Evolutionary conservation across 2,329 filamentous ascomycete genomes (phyloP).

Genomic region (Rhinocladiella similis): DNA sequence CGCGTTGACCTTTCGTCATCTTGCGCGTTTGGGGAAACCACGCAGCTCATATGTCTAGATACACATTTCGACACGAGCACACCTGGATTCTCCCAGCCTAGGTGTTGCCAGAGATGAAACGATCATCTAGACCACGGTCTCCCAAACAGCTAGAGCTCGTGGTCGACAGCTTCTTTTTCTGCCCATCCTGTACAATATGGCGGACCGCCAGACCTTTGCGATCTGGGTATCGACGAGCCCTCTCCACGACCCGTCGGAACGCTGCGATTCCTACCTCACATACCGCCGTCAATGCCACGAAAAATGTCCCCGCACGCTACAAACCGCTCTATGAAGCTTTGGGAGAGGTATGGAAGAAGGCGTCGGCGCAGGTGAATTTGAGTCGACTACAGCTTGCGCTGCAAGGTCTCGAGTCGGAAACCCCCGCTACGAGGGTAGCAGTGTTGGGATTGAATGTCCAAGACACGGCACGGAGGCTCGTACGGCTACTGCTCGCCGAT

Average conservation of each 20-base stretch:
- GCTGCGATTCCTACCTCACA: conserved; percentile 48
- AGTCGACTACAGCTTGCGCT: conserved; percentile 61
- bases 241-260: conserved; percentile 20
- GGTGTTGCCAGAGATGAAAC: conserved; percentile 7
- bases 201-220: conserved; percentile 19
- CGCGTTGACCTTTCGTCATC: too few relatives aligned
- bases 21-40: too few relatives aligned
- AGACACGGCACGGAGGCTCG: conserved; percentile 57
- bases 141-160: conserved; percentile 17
- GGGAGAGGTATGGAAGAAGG: conserved; percentile 51
- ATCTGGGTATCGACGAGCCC: conserved; percentile 1
- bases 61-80: too few relatives aligned
- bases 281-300: conserved; percentile 55
- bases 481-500: conserved; percentile 70
- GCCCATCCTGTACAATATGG: conserved; percentile 43
- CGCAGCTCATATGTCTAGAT: too few relatives aligned
- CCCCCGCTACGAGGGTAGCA: conserved; percentile 58
- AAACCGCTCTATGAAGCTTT: conserved; percentile 56
- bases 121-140: neutral
- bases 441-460: conserved; percentile 54
- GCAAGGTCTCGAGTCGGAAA: conserved; percentile 56
- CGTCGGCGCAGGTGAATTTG: conserved; percentile 58
- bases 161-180: conserved; percentile 34
- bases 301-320: conserved; percentile 53
- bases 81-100: too few relatives aligned